Conservation (phyloP, 2,329 filamentous ascomycete species). For the Talaromyces sp. region DNA sequence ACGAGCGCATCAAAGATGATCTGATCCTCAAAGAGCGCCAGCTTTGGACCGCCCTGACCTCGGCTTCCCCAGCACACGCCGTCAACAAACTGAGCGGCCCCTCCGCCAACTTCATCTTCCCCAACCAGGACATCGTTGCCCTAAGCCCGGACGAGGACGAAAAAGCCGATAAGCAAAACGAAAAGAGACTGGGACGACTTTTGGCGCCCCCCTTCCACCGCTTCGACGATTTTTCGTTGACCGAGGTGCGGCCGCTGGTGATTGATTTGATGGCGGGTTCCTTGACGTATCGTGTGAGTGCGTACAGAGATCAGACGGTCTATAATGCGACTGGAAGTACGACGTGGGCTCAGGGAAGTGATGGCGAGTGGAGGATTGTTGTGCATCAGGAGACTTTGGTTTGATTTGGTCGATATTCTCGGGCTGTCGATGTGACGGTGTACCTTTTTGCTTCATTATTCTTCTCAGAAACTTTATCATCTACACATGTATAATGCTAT, state of each 20-base stretch:
- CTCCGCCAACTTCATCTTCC: slow-evolving; percentile 29
- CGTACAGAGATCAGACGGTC: slow-evolving; percentile 19
- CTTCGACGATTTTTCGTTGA: slow-evolving; percentile 28
- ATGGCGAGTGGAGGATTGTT: slow-evolving; percentile 33
- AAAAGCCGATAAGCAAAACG: slow-evolving; percentile 8
- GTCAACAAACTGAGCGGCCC: slow-evolving; percentile 27
- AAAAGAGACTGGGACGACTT: slow-evolving; percentile 17
- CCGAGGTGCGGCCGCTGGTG: slow-evolving; percentile 26
- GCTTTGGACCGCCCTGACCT: slow-evolving; percentile 34
- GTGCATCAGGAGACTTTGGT: slow-evolving; percentile 30
- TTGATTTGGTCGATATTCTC: slow-evolving; percentile 9
- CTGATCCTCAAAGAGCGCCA: slow-evolving; percentile 30
- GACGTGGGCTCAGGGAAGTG: slow-evolving; percentile 33
- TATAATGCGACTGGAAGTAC: slow-evolving; percentile 27
- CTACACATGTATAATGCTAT: background rate
- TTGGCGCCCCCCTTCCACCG: slow-evolving; percentile 30
- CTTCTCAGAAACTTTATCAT: background rate
- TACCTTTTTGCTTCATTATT: background rate
- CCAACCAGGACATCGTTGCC: slow-evolving; percentile 26
- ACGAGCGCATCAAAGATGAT: slow-evolving; percentile 33
- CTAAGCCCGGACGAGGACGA: slow-evolving; percentile 22
- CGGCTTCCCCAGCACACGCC: slow-evolving; percentile 29
- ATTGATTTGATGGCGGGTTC: slow-evolving; percentile 33
- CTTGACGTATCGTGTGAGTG: slow-evolving; percentile 29
- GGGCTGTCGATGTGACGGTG: background rate